Percentiles rank a stretch among this genome's conserved stretches.
phyloP scores from a whole-genome alignment of 2,329 filamentous ascomycete species.

The Pseudogymnoascus destructans region DNA sequence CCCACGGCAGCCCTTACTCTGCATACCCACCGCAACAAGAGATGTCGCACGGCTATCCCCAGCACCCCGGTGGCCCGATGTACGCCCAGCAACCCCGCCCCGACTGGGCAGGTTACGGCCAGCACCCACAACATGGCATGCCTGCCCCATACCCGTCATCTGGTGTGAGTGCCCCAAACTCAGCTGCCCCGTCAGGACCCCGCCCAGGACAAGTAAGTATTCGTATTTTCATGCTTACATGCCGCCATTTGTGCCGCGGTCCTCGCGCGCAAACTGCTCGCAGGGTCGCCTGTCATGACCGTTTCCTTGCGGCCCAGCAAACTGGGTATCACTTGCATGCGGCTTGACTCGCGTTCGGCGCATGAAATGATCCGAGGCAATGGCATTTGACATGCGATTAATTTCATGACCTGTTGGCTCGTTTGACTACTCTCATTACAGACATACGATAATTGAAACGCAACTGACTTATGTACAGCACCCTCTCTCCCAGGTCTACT shows the following conservation, averaged over 20 bases:
- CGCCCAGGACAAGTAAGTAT: slow-evolving; percentile 47
- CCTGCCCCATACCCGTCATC: slow-evolving; percentile 23
- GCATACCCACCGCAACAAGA: slow-evolving; percentile 78
- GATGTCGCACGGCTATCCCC: slow-evolving; percentile 66
- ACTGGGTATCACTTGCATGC: neutral
- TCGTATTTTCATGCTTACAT: neutral
- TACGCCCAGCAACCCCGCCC: slow-evolving; percentile 54
- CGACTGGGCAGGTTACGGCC: slow-evolving; percentile 59
- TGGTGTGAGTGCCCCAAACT: slow-evolving; percentile 35
- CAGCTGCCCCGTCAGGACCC: slow-evolving; percentile 36
- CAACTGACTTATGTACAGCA: slow-evolving; percentile 27
- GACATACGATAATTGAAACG: slow-evolving; percentile 12
- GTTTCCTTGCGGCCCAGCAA: neutral
- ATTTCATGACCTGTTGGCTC: slow-evolving; percentile 4
- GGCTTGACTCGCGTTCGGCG: neutral
- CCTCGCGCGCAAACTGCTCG: neutral
- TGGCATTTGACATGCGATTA: slow-evolving; percentile 3
- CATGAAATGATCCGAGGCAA: neutral
- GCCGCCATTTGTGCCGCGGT: neutral
- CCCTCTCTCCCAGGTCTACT: slow-evolving; percentile 70
- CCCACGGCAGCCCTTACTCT: slow-evolving; percentile 60
- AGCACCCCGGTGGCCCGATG: slow-evolving; percentile 44
- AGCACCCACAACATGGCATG: slow-evolving; percentile 28
- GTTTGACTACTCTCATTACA: slow-evolving; percentile 9
- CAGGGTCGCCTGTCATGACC: neutral